A percentile compares a stretch with the other conserved stretches of the same genome.
Evolutionary conservation across 441 rosid genomes (phyloP).

Genomic region (Macaranga tanarius): DNA sequence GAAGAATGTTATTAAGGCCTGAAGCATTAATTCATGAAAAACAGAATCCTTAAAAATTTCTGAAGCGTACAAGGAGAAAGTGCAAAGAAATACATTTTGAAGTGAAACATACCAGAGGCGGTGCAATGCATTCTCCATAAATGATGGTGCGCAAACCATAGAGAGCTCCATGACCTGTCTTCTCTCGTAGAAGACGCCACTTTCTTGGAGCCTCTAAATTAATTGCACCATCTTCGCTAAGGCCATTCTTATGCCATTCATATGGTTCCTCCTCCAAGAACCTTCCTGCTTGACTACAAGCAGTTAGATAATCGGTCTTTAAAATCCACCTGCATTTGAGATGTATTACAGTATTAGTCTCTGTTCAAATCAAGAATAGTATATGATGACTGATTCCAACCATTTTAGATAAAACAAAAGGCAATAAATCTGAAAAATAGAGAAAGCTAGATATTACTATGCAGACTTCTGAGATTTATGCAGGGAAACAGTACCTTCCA

Average conservation of each 20-base stretch:
- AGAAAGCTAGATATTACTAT: neutral
- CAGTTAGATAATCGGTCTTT: constrained; percentile 70
- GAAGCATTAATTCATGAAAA: neutral
- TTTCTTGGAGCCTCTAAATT: constrained; percentile 84
- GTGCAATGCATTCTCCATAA: constrained; percentile 88
- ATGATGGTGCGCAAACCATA: constrained; percentile 69
- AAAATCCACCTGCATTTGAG: constrained; percentile 72
- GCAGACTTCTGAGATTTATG: constrained; percentile 6
- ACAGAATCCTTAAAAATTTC: neutral
- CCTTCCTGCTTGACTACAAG: constrained; percentile 69
- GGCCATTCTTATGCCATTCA: constrained; percentile 77
- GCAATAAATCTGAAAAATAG: neutral
- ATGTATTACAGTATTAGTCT: neutral
- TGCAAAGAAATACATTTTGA: neutral
- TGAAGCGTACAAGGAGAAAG: neutral
- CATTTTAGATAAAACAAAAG: neutral
- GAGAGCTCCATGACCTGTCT: constrained; percentile 95
- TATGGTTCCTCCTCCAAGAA: constrained; percentile 71
- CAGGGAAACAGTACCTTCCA: constrained; percentile 59
- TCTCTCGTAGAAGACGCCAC: constrained; percentile 80
- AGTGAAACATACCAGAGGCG: constrained; percentile 68
- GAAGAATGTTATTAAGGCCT: neutral
- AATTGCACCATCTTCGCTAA: constrained; percentile 79
- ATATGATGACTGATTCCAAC: neutral
- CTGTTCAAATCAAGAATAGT: no score